Evolutionary conservation across 2,329 filamentous ascomycete genomes (phyloP).

Genomic region (Colletotrichum tamarilloi): DNA sequence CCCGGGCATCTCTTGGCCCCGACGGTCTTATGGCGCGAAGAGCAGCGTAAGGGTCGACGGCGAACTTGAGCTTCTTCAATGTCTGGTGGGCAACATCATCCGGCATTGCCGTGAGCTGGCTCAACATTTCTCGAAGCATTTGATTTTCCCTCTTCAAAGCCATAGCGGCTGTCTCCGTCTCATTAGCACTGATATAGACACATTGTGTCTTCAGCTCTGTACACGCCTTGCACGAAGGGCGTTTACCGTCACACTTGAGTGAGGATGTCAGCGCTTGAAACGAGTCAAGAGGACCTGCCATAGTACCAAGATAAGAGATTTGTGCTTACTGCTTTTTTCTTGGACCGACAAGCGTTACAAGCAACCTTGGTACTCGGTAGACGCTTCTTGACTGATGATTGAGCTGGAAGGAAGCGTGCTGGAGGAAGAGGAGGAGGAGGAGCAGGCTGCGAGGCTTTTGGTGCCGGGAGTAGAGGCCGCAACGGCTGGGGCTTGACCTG

Average conservation of each 20-base stretch:
- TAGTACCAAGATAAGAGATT: background rate
- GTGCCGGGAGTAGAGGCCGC: conserved; percentile 29
- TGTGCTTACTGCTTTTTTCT: conserved; percentile 38
- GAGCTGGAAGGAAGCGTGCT: conserved; percentile 6
- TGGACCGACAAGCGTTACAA: conserved; percentile 39
- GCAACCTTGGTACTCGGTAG: conserved; percentile 33
- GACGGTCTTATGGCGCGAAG: conserved; percentile 20
- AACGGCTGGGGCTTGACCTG: conserved; percentile 14
- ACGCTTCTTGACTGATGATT: background rate
- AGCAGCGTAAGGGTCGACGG: conserved; percentile 36
- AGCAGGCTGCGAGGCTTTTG: background rate
- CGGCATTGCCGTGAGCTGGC: conserved; percentile 38
- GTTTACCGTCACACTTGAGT: conserved; percentile 36
- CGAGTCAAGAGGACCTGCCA: background rate
- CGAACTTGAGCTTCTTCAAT: conserved; percentile 38
- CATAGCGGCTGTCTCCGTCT: conserved; percentile 33
- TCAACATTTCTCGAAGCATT: conserved; percentile 40
- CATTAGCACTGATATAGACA: conserved; percentile 35
- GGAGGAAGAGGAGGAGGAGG: background rate
- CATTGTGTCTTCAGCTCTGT: conserved; percentile 30
- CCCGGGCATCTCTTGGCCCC: conserved; percentile 2
- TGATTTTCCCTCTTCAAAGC: conserved; percentile 31
- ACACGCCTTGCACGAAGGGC: conserved; percentile 38
- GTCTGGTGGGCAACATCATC: conserved; percentile 33
- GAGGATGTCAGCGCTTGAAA: conserved; percentile 8